Percentiles rank a stretch among this genome's conserved stretches.
These are phyloP conservation scores for Blumeria hordei DNA, from an alignment of 2,329 filamentous ascomycete genomes.

Conservation along the genomic window DNA sequence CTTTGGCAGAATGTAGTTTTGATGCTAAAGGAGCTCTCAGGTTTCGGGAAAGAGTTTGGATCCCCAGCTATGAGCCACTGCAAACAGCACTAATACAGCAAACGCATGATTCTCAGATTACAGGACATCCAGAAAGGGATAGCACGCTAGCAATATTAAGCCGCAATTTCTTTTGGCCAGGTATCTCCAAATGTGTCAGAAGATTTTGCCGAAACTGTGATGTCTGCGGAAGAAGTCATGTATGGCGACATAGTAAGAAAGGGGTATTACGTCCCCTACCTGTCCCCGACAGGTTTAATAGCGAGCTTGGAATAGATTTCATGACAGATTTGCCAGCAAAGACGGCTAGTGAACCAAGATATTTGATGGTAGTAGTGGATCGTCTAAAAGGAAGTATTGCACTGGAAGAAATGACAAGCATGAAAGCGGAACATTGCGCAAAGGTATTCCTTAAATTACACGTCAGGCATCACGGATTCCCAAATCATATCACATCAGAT, in stretches of 20 bases:
- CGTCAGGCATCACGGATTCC: too few species aligned
- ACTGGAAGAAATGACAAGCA: background rate
- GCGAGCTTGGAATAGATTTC: conserved; percentile 1
- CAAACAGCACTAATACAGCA: background rate
- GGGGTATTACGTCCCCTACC: conserved; percentile 1
- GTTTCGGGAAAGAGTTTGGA: background rate
- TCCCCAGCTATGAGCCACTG: background rate
- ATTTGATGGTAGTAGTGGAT: background rate
- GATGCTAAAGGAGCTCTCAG: background rate
- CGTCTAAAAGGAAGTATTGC: background rate
- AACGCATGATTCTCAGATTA: background rate
- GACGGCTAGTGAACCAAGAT: background rate
- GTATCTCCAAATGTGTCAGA: background rate
- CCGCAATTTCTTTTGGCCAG: background rate
- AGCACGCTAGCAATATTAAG: background rate
- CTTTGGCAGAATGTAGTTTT: background rate
- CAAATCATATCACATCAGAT: too few species aligned
- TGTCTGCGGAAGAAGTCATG: background rate
- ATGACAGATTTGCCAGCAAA: background rate
- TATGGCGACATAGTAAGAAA: background rate
- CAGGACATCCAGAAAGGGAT: background rate
- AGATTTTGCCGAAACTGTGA: background rate
- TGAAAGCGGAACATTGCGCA: background rate
- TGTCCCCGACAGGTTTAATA: background rate
- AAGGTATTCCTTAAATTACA: too few species aligned